A percentile compares a stretch with the other conserved stretches of the same genome.
Conservation (phyloP, 805 yeast species). For the Aciculoconidium aculeatum region DNA sequence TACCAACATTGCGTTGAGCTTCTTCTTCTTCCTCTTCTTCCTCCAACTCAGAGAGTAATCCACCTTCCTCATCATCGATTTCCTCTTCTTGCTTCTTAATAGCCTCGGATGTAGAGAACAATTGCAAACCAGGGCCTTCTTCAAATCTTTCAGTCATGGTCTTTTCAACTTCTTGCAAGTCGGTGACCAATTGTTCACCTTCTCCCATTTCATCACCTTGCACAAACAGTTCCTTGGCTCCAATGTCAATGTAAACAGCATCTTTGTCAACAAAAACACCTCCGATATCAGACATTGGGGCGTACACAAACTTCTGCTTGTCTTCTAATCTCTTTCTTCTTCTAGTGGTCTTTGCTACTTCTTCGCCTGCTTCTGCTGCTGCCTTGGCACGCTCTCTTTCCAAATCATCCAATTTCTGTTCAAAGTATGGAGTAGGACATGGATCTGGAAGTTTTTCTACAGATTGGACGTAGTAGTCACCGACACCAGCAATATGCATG, state of each 20-base stretch:
- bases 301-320: conserved; percentile 88
- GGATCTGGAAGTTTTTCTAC: conserved; percentile 96
- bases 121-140: conserved; percentile 64
- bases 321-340: conserved; percentile 92
- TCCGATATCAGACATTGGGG: conserved; percentile 99
- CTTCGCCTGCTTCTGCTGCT: conserved; percentile 57
- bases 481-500: conserved; percentile 93
- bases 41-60: conserved; percentile 24
- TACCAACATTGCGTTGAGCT: conserved; percentile 46
- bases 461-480: conserved; percentile 71
- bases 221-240: conserved; percentile 49
- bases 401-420: conserved; percentile 75
- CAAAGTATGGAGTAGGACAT: conserved; percentile 93
- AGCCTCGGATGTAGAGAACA: conserved; percentile 61
- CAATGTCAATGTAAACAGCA: conserved; percentile 91
- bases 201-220: conserved; percentile 64
- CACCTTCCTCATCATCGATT: conserved; percentile 31
- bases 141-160: conserved; percentile 52
- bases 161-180: conserved; percentile 64
- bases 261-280: conserved; percentile 96
- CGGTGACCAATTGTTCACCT: conserved; percentile 82
- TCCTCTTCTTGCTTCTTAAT: conserved; percentile 34
- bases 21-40: conserved; percentile 29
- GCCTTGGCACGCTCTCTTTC: conserved; percentile 68
- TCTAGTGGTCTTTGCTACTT: conserved; percentile 44